Percentiles rank a stretch among this genome's conserved stretches.
These are phyloP conservation scores for Chromosphaera perkinsii DNA, from an alignment of 208 protist genomes.

Conservation along the genomic window DNA sequence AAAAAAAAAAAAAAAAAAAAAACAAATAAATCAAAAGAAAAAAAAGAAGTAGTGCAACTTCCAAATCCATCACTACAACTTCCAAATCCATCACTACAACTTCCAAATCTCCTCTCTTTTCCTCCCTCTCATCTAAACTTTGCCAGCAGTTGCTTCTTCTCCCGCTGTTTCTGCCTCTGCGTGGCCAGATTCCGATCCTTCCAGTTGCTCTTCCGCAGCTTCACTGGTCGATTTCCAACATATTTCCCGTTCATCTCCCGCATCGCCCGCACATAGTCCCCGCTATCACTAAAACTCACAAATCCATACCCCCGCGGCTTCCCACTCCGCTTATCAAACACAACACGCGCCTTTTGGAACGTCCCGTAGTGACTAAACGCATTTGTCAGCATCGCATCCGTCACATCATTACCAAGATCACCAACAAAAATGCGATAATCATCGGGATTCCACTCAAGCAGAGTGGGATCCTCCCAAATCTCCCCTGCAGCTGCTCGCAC, in stretches of 20 bases:
- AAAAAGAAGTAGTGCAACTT: too few relatives aligned
- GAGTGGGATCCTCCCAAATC: background rate
- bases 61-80: too few relatives aligned
- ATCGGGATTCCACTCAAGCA: conserved; percentile 11
- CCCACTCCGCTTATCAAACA: background rate
- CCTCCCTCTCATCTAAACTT: too few relatives aligned
- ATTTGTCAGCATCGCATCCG: conserved; percentile 26
- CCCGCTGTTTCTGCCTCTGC: too few relatives aligned
- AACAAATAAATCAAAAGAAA: too few relatives aligned
- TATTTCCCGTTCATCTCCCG: conserved; percentile 35
- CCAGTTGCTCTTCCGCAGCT: conserved; percentile 22
- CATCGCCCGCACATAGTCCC: conserved; percentile 23
- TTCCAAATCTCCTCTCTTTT: too few relatives aligned
- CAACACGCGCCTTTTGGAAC: conserved; percentile 31
- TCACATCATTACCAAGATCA: conserved; percentile 45
- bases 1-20: too few relatives aligned
- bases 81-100: too few relatives aligned
- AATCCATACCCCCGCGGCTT: conserved; percentile 36
- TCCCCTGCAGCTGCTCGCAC: background rate
- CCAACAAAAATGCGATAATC: conserved; percentile 53
- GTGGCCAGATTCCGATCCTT: conserved; percentile 2
- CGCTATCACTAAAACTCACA: conserved; percentile 21
- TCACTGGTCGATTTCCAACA: conserved; percentile 26
- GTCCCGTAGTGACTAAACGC: conserved; percentile 35
- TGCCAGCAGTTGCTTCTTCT: too few relatives aligned